phyloP scores from a whole-genome alignment of 1,284 basidiomycete species.

The Ganoderma meredithae region DNA sequence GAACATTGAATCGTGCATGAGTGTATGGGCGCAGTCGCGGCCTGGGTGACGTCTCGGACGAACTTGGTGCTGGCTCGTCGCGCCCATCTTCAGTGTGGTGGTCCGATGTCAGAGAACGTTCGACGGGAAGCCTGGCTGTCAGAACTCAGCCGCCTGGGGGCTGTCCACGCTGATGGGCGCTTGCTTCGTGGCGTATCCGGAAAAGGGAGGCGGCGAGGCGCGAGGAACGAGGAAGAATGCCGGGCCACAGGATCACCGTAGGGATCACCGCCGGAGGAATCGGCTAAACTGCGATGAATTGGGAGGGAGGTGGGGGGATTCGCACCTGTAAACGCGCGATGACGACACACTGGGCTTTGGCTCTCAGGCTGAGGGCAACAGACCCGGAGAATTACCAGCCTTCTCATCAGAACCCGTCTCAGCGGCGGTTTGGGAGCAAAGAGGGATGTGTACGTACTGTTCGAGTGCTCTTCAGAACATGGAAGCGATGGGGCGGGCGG shows the following conservation, averaged over 20 bases:
- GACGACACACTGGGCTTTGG: not conserved
- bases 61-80: not conserved
- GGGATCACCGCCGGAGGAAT: not conserved
- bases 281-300: not conserved
- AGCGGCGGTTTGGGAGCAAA: not conserved
- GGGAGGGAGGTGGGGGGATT: not conserved
- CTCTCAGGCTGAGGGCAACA: not conserved
- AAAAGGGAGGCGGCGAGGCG: not conserved
- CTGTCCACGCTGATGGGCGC: not conserved
- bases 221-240: not conserved
- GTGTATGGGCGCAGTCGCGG: not conserved
- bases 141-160: not conserved
- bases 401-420: not conserved
- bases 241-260: not conserved
- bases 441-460: not conserved
- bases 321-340: not conserved
- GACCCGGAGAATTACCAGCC: too few relatives aligned
- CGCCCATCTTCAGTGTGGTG: not conserved
- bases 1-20: not conserved
- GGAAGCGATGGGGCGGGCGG: not conserved
- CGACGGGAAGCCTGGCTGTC: not conserved
- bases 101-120: not conserved
- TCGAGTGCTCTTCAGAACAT: not conserved
- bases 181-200: not conserved
- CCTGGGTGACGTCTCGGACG: not conserved